Conservation (phyloP, 1,284 basidiomycete species). For the Ganoderma lingzhi region DNA sequence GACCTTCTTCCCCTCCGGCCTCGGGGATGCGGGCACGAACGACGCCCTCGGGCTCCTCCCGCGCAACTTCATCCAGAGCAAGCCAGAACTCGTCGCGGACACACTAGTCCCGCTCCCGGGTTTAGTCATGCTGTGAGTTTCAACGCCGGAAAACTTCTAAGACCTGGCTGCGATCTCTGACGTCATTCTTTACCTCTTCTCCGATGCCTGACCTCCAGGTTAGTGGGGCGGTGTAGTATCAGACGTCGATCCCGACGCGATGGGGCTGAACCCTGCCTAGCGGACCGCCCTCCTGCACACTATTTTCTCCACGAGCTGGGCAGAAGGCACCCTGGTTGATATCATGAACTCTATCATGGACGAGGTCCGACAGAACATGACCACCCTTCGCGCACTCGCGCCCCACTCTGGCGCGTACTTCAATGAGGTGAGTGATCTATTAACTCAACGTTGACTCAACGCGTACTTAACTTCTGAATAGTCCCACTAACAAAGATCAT, state of each 20-base stretch:
- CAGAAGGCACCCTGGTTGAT: slow-evolving; percentile 38
- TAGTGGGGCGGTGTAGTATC: slow-evolving; percentile 50
- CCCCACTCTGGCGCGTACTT: slow-evolving; percentile 48
- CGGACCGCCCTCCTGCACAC: slow-evolving; percentile 46
- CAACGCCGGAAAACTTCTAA: not conserved
- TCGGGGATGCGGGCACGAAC: slow-evolving; percentile 29
- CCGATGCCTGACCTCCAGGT: slow-evolving; percentile 36
- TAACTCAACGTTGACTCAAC: too few relatives aligned
- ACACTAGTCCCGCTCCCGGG: slow-evolving; percentile 36
- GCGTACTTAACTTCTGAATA: not conserved
- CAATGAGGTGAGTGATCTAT: slow-evolving; percentile 50
- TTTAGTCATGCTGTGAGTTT: slow-evolving; percentile 23
- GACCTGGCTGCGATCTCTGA: not conserved
- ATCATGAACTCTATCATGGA: slow-evolving; percentile 40
- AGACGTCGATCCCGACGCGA: slow-evolving; percentile 44
- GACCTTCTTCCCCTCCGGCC: slow-evolving; percentile 18
- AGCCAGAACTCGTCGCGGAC: slow-evolving; percentile 42
- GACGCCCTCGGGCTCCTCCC: slow-evolving; percentile 46
- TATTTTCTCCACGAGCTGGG: slow-evolving; percentile 41
- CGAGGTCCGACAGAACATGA: slow-evolving; percentile 39
- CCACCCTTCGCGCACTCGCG: slow-evolving; percentile 32
- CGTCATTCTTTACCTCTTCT: slow-evolving; percentile 15
- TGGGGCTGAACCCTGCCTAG: slow-evolving; percentile 54
- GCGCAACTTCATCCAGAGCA: slow-evolving; percentile 39
- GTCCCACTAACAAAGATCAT: not conserved